Percentiles rank a stretch among this genome's conserved stretches.
These are phyloP conservation scores for Fagus sylvatica DNA, from an alignment of 306 rosid species.

Conservation along the genomic window DNA sequence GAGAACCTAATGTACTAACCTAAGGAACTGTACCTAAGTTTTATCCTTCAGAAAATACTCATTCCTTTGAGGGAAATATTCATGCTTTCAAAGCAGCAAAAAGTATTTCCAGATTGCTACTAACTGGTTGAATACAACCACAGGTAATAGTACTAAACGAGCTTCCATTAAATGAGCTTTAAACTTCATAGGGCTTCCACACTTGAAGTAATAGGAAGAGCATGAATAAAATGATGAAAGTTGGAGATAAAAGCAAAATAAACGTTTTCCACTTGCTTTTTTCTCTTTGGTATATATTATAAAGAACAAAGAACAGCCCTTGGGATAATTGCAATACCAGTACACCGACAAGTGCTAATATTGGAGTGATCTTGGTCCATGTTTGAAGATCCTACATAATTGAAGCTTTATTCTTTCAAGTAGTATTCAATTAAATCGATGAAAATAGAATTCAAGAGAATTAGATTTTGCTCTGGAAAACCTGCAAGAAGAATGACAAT, in stretches of 20 bases:
- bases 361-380: constrained; percentile 66
- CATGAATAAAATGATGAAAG: background rate
- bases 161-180: background rate
- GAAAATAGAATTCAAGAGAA: background rate
- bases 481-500: constrained; percentile 64
- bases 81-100: background rate
- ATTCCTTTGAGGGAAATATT: too few species aligned
- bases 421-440: background rate
- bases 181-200: background rate
- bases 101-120: background rate
- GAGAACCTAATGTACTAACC: too few species aligned
- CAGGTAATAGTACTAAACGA: background rate
- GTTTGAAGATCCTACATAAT: constrained; percentile 52
- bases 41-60: too few species aligned
- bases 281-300: background rate
- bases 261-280: background rate
- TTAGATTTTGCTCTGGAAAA: constrained; percentile 25
- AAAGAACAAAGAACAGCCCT: background rate
- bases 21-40: too few species aligned
- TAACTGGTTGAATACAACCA: background rate
- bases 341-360: constrained; percentile 62
- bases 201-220: background rate
- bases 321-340: constrained; percentile 51
- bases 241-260: background rate
- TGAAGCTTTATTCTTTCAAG: constrained; percentile 1